Evolutionary conservation across 192 early-diverging fungal species (phyloP).

Genomic region (Paraglomus brasilianum): DNA sequence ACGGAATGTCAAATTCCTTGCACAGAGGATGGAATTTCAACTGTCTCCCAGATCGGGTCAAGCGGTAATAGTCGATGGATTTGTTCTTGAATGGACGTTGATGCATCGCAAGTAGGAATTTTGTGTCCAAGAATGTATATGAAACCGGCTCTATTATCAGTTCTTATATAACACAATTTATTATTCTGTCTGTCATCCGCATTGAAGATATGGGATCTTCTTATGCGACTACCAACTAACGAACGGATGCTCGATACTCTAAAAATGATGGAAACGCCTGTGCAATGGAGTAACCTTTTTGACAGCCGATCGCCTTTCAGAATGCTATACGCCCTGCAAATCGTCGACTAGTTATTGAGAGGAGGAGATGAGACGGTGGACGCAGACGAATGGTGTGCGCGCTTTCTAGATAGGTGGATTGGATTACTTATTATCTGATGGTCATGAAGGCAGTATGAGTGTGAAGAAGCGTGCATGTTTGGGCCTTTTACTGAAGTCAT

Average conservation of each 20-base stretch:
- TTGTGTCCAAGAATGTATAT: no score
- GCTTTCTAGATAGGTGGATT: constrained; percentile 43
- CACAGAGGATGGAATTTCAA: no score
- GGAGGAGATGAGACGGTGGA: constrained; percentile 36
- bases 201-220: constrained; percentile 33
- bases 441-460: constrained; percentile 25
- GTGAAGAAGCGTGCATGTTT: constrained; percentile 31
- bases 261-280: constrained; percentile 32
- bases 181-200: background rate
- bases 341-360: constrained; percentile 42
- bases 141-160: background rate
- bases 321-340: constrained; percentile 47
- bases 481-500: constrained; percentile 32
- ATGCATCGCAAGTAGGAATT: constrained; percentile 42
- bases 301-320: constrained; percentile 45
- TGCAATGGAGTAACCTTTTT: constrained; percentile 39
- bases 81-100: constrained; percentile 34
- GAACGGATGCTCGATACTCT: constrained; percentile 32
- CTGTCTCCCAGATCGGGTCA: no score
- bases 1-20: no score
- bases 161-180: background rate
- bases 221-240: constrained; percentile 44
- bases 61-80: no score
- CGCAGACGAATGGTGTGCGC: constrained; percentile 36
- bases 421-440: constrained; percentile 30